These are phyloP conservation scores for Exophiala phaeomuriformis DNA, from an alignment of 2,329 filamentous ascomycete species.

Conservation along the genomic window DNA sequence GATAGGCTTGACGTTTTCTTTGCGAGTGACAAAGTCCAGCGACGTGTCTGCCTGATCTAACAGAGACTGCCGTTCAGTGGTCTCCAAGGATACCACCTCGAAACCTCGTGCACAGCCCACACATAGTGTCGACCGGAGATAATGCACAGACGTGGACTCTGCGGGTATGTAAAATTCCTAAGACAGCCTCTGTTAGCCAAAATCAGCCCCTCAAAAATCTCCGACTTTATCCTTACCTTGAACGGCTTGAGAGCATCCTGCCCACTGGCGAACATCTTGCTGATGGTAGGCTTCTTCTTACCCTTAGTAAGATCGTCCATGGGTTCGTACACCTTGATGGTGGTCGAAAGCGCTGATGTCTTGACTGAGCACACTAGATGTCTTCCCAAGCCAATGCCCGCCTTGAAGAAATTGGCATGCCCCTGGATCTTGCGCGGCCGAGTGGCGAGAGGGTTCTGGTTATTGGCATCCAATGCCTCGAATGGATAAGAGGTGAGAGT, in stretches of 20 bases:
- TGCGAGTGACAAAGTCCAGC: slow-evolving; percentile 89
- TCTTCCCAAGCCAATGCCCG: slow-evolving; percentile 85
- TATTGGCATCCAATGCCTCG: slow-evolving; percentile 77
- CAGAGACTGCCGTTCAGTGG: slow-evolving; percentile 93
- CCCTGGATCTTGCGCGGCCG: slow-evolving; percentile 93
- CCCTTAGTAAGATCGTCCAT: slow-evolving; percentile 90
- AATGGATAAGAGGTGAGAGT: slow-evolving; percentile 83
- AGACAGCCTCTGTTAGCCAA: slow-evolving; percentile 23
- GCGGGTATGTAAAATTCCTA: slow-evolving; percentile 96
- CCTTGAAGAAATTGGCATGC: slow-evolving; percentile 97
- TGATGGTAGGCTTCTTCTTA: slow-evolving; percentile 90
- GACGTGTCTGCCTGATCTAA: slow-evolving; percentile 97
- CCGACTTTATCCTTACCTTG: slow-evolving; percentile 49
- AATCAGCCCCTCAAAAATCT: not conserved
- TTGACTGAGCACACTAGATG: slow-evolving; percentile 96
- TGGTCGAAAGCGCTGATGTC: slow-evolving; percentile 84
- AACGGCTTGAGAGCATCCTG: slow-evolving; percentile 94
- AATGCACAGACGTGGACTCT: slow-evolving; percentile 96
- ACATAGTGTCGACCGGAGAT: slow-evolving; percentile 91
- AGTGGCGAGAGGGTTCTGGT: slow-evolving; percentile 64
- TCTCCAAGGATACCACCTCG: slow-evolving; percentile 92
- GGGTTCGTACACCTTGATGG: slow-evolving; percentile 98
- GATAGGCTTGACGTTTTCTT: slow-evolving; percentile 88
- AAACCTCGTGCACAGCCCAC: slow-evolving; percentile 94
- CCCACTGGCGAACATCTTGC: slow-evolving; percentile 88